Evolutionary conservation across 208 protist genomes (phyloP), one percentile per base, ranked within the genome.

Genomic region (Crithidia bombi): DNA sequence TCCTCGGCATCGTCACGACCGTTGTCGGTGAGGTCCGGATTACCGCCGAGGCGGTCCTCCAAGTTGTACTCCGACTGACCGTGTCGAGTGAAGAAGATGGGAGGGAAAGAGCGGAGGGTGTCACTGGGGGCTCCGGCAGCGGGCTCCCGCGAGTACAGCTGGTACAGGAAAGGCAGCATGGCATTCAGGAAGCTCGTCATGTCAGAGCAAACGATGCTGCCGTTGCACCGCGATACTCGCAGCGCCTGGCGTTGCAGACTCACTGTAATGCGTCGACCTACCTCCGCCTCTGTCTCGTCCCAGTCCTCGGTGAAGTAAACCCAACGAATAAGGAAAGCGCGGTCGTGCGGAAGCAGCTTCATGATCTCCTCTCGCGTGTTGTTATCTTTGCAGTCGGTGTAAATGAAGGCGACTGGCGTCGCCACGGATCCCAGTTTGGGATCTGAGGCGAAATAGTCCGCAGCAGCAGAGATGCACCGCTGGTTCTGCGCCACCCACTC

Each of bases 61-160:
- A 95, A 33, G 69, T 95, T 95, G 65, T 92, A 95, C 77, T 91
- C 85, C 5, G 87, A 93, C 57, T 95, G 78, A 5, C 90, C 90
- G 72, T 95, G 90, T 2, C 90, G 77, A 5, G 87, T 90, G 63
- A 95, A 93, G 59, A 91, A 95, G 41, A 92, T 67, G 15, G 90
- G 90, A 6, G 75, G 73, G 36, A 84, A 78, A n/a, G 79, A 90
- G 43, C 68, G 62, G 19, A 93, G 61, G 41, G 82, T 83, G 12
- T 88, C 84, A 17, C 65, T 56, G 17, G 80, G 74, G 9, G 56
- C 54, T 0, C 84, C 82, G 1, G 80, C 73, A 10, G 76, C 49
- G 11, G 82, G 78, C 70, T 93, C 87, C 55, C 82, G 19, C 33
- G 69, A 58, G 69, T 87, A 86, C 15, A 90, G 41, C 35, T 75